phyloP scores from a whole-genome alignment of 1,139 yeast genomes.

The Saccharomycopsis hybrid region DNA sequence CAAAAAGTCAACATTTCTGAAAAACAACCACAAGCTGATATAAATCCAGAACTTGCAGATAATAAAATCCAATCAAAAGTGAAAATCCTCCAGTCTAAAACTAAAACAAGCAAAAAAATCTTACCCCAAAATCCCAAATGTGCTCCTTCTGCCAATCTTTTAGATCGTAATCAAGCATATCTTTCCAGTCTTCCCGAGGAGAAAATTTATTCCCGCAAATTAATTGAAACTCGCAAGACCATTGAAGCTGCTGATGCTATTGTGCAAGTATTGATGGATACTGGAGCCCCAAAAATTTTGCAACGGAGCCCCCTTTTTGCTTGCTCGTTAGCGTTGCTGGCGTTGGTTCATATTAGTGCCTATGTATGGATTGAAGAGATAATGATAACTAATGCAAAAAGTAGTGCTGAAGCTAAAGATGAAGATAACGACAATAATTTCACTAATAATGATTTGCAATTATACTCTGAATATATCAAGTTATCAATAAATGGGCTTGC shows the following conservation, averaged over 20 bases:
- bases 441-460: slow-evolving; percentile 31
- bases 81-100: no score
- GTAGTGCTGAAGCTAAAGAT: not conserved
- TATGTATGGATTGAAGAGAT: slow-evolving; percentile 34
- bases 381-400: not conserved
- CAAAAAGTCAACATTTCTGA: no score
- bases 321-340: slow-evolving; percentile 45
- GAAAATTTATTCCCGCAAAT: slow-evolving; percentile 36
- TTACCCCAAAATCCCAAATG: slow-evolving; percentile 39
- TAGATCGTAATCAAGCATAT: no score
- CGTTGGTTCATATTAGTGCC: slow-evolving; percentile 43
- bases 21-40: no score
- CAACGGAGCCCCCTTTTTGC: slow-evolving; percentile 44
- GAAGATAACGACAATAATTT: not conserved
- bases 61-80: no score
- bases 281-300: slow-evolving; percentile 36
- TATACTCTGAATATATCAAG: slow-evolving; percentile 42
- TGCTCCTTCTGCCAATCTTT: slow-evolving; percentile 18
- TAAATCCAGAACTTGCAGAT: no score
- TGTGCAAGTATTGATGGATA: slow-evolving; percentile 39
- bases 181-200: no score
- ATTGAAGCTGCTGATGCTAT: slow-evolving; percentile 46
- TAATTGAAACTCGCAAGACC: slow-evolving; percentile 44
- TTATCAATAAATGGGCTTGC: slow-evolving; percentile 41
- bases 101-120: no score